phyloP scores from a whole-genome alignment of 768 basidiomycete genomes.

The Pleurotus djamor region DNA sequence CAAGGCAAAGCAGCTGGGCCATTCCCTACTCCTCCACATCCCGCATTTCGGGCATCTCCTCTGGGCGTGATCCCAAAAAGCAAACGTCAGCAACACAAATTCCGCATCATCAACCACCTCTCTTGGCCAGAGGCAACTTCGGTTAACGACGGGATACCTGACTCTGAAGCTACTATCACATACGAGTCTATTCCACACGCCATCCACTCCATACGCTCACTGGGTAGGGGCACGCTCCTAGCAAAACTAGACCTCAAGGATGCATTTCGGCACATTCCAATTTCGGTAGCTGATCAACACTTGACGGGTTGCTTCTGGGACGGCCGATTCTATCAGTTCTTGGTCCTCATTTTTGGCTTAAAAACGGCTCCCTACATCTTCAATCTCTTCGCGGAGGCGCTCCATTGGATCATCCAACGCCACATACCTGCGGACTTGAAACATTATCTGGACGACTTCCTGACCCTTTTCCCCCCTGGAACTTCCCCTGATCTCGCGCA shows the following conservation, averaged over 20 bases:
- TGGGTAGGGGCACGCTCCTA: neutral
- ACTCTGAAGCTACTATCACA: neutral
- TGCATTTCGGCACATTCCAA: conserved; percentile 3
- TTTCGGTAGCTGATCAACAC: conserved; percentile 18
- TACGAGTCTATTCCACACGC: neutral
- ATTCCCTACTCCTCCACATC: conserved; percentile 14
- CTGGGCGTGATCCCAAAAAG: conserved; percentile 16
- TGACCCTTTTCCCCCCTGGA: conserved; percentile 18
- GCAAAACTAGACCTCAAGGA: conserved; percentile 13
- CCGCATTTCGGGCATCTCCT: conserved; percentile 19
- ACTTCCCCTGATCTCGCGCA: neutral
- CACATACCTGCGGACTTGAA: conserved; percentile 26
- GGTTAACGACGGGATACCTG: conserved; percentile 7
- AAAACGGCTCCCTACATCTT: conserved; percentile 25
- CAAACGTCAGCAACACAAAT: conserved; percentile 20
- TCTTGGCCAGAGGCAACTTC: conserved; percentile 4
- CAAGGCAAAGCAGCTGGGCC: conserved; percentile 18
- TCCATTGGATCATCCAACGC: conserved; percentile 35
- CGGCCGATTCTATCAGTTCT: conserved; percentile 1
- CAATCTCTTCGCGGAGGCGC: conserved; percentile 34
- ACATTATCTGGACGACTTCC: conserved; percentile 35
- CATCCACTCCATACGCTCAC: neutral
- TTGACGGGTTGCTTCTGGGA: conserved; percentile 10
- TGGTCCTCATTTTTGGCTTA: conserved; percentile 15
- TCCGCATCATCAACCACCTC: conserved; percentile 5